Base-by-base conservation (phyloP, 306 rosid species). In the Citrullus colocynthis region DNA sequence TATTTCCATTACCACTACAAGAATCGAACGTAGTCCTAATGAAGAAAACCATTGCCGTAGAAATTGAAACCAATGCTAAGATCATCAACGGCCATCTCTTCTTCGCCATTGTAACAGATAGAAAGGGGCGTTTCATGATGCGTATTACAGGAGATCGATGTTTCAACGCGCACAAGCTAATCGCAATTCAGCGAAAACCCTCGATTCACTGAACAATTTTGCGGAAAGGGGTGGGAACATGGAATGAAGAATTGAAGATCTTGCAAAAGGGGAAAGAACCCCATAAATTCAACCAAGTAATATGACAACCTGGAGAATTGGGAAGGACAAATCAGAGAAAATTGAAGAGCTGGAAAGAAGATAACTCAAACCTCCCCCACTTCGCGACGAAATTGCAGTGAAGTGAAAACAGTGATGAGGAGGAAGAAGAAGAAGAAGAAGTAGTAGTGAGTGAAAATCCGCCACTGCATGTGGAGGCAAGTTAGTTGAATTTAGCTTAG, bases 11-110 rank as follows among this genome's bases (percentile, higher is more conserved):
- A 20, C 82, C 67, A 67, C 64, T 76, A 70, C 92, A 89, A 9
- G 89, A 84, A 87, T 87, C 88, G n/a, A 88, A 86, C 2, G 83
- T 75, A 48, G 85, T 42, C 82, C 90, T 85, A 81, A 88, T 80
- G 64, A 91, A 78, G 74, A 89, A 77, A 7, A 91, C 82, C 85
- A 82, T 88, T 5, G 81, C 89, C 9, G 92, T 88, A 36, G 92
- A 91, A 41, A 91, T 80, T 11, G 89, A 91, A 77, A 91, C 78
- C 81, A 88, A 28, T 4, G 89, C 91, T 39, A 89, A 69, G 75
- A 84, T 55, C 84, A 87, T 65, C 81, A 91, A 58, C 20, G 80
- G 81, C 92, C 90, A 88, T 41, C 85, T 80, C 82, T 83, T 87
- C 93, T 85, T 89, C 83, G 85, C 84, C 82, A 84, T 83, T n/a